Conservation (phyloP, 805 yeast genomes). For the Diddensiella santjacobensis region DNA sequence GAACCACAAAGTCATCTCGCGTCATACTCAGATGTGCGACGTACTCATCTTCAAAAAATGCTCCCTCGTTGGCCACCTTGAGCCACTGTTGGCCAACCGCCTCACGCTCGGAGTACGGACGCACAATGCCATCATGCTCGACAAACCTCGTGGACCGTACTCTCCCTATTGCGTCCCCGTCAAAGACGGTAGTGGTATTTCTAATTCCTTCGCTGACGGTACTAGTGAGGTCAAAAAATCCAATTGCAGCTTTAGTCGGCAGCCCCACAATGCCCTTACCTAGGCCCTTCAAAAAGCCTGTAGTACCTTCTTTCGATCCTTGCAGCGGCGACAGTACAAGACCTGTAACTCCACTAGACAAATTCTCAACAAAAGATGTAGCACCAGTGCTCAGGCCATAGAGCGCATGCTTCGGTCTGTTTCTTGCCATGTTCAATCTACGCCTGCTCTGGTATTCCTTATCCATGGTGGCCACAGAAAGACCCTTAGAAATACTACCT, state of each 20-base stretch:
- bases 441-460: conserved; percentile 77
- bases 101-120: conserved; percentile 72
- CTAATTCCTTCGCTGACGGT: conserved; percentile 92
- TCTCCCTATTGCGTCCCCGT: conserved; percentile 68
- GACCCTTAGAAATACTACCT: conserved; percentile 91
- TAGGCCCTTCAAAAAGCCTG: conserved; percentile 88
- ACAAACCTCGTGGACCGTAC: conserved; percentile 81
- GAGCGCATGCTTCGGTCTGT: conserved; percentile 77
- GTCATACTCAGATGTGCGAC: conserved; percentile 82
- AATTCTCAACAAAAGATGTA: conserved; percentile 77
- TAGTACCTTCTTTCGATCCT: conserved; percentile 83
- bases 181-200: conserved; percentile 87
- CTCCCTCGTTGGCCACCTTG: conserved; percentile 78
- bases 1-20: conserved; percentile 71
- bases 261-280: conserved; percentile 94
- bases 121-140: conserved; percentile 64
- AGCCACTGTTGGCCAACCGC: conserved; percentile 95
- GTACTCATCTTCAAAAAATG: conserved; percentile 65
- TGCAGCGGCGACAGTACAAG: conserved; percentile 85
- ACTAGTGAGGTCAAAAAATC: conserved; percentile 86
- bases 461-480: conserved; percentile 88
- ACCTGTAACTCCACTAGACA: conserved; percentile 86
- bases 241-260: conserved; percentile 96
- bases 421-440: conserved; percentile 63
- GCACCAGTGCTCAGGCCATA: conserved; percentile 86